phyloP scores from a whole-genome alignment of 768 basidiomycete species.

The Auricularia heimuer region DNA sequence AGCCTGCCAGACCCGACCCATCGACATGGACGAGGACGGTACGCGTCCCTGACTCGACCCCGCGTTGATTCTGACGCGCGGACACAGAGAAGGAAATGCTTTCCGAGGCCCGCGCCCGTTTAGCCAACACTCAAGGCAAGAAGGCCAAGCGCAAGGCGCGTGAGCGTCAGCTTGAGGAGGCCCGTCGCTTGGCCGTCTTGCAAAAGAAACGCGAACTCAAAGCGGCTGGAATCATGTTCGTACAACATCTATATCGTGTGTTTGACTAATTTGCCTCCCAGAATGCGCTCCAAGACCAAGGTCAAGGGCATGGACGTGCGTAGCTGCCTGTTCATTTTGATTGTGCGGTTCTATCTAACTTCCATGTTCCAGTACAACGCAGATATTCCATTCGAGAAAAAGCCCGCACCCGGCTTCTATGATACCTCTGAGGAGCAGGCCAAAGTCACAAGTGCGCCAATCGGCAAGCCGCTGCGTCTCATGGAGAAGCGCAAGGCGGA shows the following conservation, averaged over 20 bases:
- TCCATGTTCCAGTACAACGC: conserved; percentile 68
- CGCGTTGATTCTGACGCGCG: conserved; percentile 29
- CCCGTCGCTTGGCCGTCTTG: conserved; percentile 82
- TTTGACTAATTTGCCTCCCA: conserved; percentile 17
- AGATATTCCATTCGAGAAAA: conserved; percentile 98
- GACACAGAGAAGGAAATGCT: conserved; percentile 85
- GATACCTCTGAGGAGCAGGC: conserved; percentile 93
- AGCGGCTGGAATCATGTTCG: conserved; percentile 93
- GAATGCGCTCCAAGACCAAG: conserved; percentile 90
- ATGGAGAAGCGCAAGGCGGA: conserved; percentile 93
- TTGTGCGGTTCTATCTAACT: not conserved
- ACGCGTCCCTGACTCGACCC: conserved; percentile 25
- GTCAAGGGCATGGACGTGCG: conserved; percentile 95
- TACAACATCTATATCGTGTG: conserved; percentile 10
- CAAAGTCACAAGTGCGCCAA: conserved; percentile 73
- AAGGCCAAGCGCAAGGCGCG: conserved; percentile 98
- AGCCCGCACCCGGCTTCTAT: conserved; percentile 91
- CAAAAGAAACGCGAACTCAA: conserved; percentile 98
- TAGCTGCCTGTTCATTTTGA: conserved; percentile 9
- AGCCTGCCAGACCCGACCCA: conserved; percentile 95
- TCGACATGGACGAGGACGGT: conserved; percentile 98
- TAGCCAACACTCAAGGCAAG: conserved; percentile 98
- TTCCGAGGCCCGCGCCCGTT: conserved; percentile 93
- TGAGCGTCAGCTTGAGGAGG: conserved; percentile 95
- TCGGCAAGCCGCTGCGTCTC: conserved; percentile 84